These are phyloP conservation scores for Citrullus colocynthis DNA, from an alignment of 306 rosid species.

Conservation along the genomic window DNA sequence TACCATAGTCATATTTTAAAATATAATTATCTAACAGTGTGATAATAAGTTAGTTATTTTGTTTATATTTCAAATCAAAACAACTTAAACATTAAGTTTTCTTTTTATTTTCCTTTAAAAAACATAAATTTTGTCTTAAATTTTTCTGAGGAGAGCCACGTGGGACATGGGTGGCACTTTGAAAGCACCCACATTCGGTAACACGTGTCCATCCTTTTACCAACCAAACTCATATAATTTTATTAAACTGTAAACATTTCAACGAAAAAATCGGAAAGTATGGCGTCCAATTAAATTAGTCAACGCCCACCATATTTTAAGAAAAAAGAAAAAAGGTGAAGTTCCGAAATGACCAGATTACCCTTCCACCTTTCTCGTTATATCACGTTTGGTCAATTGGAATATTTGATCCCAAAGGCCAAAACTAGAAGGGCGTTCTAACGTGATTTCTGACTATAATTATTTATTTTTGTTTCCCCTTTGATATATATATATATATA, in stretches of 20 bases:
- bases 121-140: not conserved
- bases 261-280: not conserved
- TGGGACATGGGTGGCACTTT: constrained; percentile 1
- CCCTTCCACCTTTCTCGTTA: constrained; percentile 3
- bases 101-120: not conserved
- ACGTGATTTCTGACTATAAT: not conserved
- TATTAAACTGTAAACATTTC: not conserved
- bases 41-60: too few relatives aligned
- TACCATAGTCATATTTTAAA: too few relatives aligned
- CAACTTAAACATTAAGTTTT: too few relatives aligned
- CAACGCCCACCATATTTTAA: constrained; percentile 2
- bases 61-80: too few relatives aligned
- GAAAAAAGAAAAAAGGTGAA: not conserved
- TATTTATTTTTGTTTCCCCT: not conserved
- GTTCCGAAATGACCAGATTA: not conserved
- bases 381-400: not conserved
- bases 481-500: not conserved
- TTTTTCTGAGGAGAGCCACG: not conserved
- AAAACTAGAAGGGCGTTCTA: not conserved
- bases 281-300: not conserved
- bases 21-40: too few relatives aligned
- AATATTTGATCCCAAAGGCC: not conserved
- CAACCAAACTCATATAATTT: not conserved
- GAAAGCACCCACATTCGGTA: not conserved
- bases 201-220: not conserved